phyloP scores from a whole-genome alignment of 2,329 filamentous ascomycete species.

The Chlorencoelia australis region DNA sequence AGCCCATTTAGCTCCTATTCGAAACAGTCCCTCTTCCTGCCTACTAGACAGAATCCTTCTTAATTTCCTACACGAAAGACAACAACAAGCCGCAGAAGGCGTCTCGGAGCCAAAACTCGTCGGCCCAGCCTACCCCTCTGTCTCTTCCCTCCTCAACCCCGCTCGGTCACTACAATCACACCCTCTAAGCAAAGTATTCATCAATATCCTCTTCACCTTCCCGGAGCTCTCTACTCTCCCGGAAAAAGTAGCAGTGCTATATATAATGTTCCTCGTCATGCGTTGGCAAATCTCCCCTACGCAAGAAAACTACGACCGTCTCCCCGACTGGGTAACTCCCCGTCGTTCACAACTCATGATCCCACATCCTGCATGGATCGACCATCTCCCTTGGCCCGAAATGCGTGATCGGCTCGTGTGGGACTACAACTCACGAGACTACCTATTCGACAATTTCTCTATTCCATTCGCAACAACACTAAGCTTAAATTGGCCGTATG shows the following conservation, averaged over 20 bases:
- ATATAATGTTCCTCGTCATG: slow-evolving; percentile 80
- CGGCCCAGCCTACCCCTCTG: slow-evolving; percentile 70
- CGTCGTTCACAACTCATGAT: slow-evolving; percentile 53
- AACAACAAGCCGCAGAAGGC: slow-evolving; percentile 55
- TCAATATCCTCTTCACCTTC: slow-evolving; percentile 76
- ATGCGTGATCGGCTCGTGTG: slow-evolving; percentile 60
- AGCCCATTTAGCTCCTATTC: slow-evolving; percentile 30
- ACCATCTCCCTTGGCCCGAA: slow-evolving; percentile 68
- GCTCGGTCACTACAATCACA: slow-evolving; percentile 53
- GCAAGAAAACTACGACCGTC: slow-evolving; percentile 64
- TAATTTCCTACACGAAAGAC: slow-evolving; percentile 64
- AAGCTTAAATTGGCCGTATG: slow-evolving; percentile 76
- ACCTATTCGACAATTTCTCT: slow-evolving; percentile 72
- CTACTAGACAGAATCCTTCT: slow-evolving; percentile 70
- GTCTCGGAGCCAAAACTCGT: slow-evolving; percentile 54
- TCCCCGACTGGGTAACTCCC: slow-evolving; percentile 66
- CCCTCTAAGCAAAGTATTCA: slow-evolving; percentile 74
- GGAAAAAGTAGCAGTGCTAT: slow-evolving; percentile 72
- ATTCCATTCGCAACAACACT: slow-evolving; percentile 70
- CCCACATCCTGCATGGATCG: slow-evolving; percentile 71
- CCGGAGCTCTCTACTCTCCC: slow-evolving; percentile 69
- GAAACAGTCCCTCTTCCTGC: slow-evolving; percentile 60
- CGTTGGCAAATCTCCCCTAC: slow-evolving; percentile 77
- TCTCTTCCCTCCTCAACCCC: slow-evolving; percentile 69
- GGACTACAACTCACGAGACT: slow-evolving; percentile 37